phyloP scores from a whole-genome alignment of 2,329 filamentous ascomycete species.

The Aspergillus piperis region DNA sequence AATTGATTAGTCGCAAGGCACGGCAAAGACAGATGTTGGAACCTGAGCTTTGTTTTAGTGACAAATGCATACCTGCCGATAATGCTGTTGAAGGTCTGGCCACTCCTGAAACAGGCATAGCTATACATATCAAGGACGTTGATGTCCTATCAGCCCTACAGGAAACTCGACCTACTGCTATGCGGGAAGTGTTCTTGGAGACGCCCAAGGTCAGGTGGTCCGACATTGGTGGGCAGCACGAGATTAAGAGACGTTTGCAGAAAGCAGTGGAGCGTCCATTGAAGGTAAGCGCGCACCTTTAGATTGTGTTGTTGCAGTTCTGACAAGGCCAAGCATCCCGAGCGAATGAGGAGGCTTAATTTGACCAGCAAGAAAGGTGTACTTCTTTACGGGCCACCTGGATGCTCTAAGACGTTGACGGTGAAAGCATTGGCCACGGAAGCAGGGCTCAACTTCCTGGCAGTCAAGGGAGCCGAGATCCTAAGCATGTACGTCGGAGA shows the following conservation, averaged over 20 bases:
- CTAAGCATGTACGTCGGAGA: slow-evolving; percentile 98
- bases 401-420: slow-evolving; percentile 90
- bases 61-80: not conserved
- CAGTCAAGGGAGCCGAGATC: slow-evolving; percentile 89
- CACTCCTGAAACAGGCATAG: slow-evolving; percentile 21
- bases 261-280: slow-evolving; percentile 61
- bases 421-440: slow-evolving; percentile 91
- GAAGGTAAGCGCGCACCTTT: slow-evolving; percentile 42
- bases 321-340: slow-evolving; percentile 44
- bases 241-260: slow-evolving; percentile 69
- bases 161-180: slow-evolving; percentile 75
- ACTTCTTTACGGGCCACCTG: slow-evolving; percentile 86
- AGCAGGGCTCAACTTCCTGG: slow-evolving; percentile 88
- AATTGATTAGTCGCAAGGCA: slow-evolving; percentile 50
- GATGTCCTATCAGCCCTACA: slow-evolving; percentile 58
- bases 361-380: slow-evolving; percentile 74
- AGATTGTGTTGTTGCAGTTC: not conserved
- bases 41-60: not conserved
- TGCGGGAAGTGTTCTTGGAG: slow-evolving; percentile 86
- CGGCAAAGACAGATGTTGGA: slow-evolving; percentile 35
- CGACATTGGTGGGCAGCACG: slow-evolving; percentile 82
- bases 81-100: slow-evolving; percentile 1
- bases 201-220: slow-evolving; percentile 83
- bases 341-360: slow-evolving; percentile 53
- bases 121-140: slow-evolving; percentile 35